Evolutionary conservation across 1,284 basidiomycete species (phyloP).

Genomic region (Filobasidium uniguttulatum): DNA sequence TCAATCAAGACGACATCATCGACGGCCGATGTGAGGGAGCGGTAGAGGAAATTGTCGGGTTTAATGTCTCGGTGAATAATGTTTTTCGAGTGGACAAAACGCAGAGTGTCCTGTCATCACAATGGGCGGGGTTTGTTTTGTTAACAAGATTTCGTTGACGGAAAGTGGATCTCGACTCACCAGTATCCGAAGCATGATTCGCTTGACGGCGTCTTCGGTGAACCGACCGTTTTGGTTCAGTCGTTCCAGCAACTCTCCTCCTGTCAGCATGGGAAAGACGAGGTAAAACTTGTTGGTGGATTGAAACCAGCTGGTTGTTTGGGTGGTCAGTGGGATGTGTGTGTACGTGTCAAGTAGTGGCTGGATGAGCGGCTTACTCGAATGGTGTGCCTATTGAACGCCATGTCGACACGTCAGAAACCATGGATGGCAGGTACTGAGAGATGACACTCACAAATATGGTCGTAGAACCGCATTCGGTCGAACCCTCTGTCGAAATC

Average conservation of each 20-base stretch:
- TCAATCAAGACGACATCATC: conserved; percentile 16
- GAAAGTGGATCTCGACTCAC: neutral
- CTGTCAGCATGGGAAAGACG: conserved; percentile 13
- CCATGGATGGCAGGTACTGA: neutral
- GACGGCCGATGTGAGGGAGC: conserved; percentile 8
- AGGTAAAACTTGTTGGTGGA: conserved; percentile 14
- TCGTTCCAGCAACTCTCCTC: conserved; percentile 14
- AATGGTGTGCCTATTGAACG: conserved; percentile 2
- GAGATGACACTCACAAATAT: neutral
- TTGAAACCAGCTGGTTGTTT: conserved; percentile 14
- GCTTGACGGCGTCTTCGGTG: conserved; percentile 10
- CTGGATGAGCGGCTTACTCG: conserved; percentile 6
- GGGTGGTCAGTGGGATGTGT: too few species aligned
- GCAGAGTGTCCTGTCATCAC: conserved; percentile 14
- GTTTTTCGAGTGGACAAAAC: conserved; percentile 8
- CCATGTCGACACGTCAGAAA: neutral
- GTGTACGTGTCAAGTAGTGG: neutral
- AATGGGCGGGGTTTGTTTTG: neutral
- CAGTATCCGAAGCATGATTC: conserved; percentile 12
- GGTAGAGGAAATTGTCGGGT: conserved; percentile 16
- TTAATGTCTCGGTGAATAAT: conserved; percentile 16
- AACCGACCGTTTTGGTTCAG: conserved; percentile 13
- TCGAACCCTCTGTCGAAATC: neutral
- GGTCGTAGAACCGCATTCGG: neutral
- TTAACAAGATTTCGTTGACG: neutral